phyloP scores from a whole-genome alignment of 2,329 filamentous ascomycete species.

The Colletotrichum viniferum region DNA sequence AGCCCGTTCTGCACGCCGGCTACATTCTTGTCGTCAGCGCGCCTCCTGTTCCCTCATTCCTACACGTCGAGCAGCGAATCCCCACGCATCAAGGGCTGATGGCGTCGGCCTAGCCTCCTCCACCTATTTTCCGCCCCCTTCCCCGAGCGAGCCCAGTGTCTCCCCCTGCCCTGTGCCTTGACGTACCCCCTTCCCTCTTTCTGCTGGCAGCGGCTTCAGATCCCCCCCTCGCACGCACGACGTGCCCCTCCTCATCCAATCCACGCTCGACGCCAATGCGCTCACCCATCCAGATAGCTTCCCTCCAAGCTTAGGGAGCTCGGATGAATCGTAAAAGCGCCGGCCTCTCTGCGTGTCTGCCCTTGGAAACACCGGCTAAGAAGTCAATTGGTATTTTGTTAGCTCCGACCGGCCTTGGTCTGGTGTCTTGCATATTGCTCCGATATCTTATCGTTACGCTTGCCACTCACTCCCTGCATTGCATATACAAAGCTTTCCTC shows the following conservation, averaged over 20 bases:
- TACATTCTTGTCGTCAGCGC: slow-evolving; percentile 20
- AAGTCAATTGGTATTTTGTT: slow-evolving; percentile 5
- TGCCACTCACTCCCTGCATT: slow-evolving; percentile 19
- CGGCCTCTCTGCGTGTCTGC: neutral
- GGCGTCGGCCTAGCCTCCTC: slow-evolving; percentile 15
- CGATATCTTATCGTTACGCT: slow-evolving; percentile 23
- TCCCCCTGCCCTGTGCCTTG: slow-evolving; percentile 7
- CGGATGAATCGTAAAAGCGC: neutral
- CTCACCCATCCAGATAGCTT: slow-evolving; percentile 9
- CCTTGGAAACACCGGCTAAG: slow-evolving; percentile 14
- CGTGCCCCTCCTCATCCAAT: slow-evolving; percentile 10
- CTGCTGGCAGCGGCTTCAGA: neutral
- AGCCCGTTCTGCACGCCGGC: neutral
- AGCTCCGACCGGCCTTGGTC: neutral
- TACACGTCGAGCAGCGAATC: slow-evolving; percentile 11
- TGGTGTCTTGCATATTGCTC: neutral
- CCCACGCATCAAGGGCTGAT: slow-evolving; percentile 11
- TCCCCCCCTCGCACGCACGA: neutral
- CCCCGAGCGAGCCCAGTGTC: neutral
- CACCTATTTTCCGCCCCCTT: slow-evolving; percentile 10
- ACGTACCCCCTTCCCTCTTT: slow-evolving; percentile 12
- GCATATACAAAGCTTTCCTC: slow-evolving; percentile 14
- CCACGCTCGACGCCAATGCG: slow-evolving; percentile 9
- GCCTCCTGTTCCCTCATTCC: slow-evolving; percentile 17
- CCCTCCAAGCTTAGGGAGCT: slow-evolving; percentile 2